These are phyloP conservation scores for Rosa chinensis DNA, from an alignment of 306 rosid genomes.

Conservation along the genomic window DNA sequence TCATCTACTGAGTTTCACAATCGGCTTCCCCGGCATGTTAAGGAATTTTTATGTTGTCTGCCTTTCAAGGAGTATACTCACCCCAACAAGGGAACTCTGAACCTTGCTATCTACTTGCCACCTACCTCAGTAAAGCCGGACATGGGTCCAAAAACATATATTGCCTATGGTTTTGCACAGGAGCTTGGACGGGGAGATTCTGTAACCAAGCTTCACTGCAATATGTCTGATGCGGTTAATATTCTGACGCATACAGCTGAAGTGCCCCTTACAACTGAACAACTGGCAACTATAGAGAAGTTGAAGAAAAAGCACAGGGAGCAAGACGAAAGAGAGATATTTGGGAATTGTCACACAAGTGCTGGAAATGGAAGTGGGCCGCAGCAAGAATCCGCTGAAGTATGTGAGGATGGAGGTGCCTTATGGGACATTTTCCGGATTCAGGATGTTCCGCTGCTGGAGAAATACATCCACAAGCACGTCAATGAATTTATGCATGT, in stretches of 20 bases:
- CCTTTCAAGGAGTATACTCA: conserved; percentile 78
- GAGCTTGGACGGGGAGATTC: conserved; percentile 96
- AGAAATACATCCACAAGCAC: conserved; percentile 69
- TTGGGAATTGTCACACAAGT: conserved; percentile 17
- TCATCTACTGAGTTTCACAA: conserved; percentile 69
- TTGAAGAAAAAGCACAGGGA: conserved; percentile 42
- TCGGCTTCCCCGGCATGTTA: conserved; percentile 77
- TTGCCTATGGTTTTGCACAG: conserved; percentile 73
- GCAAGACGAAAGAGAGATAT: conserved; percentile 60
- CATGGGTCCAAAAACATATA: conserved; percentile 91
- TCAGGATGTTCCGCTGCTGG: conserved; percentile 72
- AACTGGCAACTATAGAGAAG: conserved; percentile 19
- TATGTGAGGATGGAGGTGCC: conserved; percentile 51
- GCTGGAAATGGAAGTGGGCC: not conserved
- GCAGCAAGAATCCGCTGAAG: not conserved
- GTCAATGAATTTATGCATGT: conserved; percentile 74
- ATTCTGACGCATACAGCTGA: conserved; percentile 66
- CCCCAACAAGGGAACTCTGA: conserved; percentile 51
- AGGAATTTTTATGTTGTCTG: conserved; percentile 65
- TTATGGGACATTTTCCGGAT: conserved; percentile 90
- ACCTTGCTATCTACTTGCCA: conserved; percentile 54
- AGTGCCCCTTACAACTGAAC: conserved; percentile 19
- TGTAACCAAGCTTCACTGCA: conserved; percentile 88
- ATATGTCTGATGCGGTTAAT: conserved; percentile 91
- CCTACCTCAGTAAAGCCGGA: conserved; percentile 44